A percentile compares a stretch with the other conserved stretches of the same genome.
Evolutionary conservation across 2,329 filamentous ascomycete genomes (phyloP).

Genomic region (Cercospora zeae-maydis): DNA sequence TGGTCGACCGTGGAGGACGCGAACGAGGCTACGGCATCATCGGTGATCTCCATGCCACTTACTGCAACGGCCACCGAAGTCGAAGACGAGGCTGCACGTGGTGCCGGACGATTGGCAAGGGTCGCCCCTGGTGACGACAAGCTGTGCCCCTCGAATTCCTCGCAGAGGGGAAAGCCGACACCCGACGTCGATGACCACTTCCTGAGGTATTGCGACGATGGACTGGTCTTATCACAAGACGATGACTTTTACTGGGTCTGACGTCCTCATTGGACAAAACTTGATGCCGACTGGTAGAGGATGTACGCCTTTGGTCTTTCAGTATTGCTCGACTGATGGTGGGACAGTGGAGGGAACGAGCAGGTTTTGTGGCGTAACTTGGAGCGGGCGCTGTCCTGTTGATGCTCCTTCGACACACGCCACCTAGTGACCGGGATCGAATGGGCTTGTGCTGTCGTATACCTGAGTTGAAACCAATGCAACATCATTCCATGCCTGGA

Average conservation of each 20-base stretch:
- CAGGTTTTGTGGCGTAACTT: neutral
- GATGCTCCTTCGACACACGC: neutral
- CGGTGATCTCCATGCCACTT: neutral
- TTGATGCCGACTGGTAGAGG: neutral
- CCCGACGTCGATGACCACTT: conserved; percentile 9
- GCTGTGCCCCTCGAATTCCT: conserved; percentile 5
- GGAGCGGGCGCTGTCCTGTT: neutral
- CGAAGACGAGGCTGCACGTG: conserved; percentile 8
- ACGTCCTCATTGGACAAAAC: neutral
- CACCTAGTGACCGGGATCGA: neutral
- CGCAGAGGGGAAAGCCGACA: neutral
- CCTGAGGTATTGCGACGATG: conserved; percentile 15
- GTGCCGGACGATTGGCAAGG: neutral
- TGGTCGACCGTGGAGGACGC: conserved; percentile 19
- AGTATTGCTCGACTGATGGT: neutral
- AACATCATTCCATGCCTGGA: neutral
- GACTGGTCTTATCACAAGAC: conserved; percentile 12
- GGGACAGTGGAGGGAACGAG: neutral
- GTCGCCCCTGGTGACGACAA: conserved; percentile 13
- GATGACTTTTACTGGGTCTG: conserved; percentile 16
- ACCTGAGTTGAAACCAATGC: neutral
- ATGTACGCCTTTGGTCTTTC: neutral
- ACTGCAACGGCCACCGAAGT: neutral
- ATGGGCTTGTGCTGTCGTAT: conserved; percentile 1
- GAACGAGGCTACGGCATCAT: neutral